phyloP scores from a whole-genome alignment of 139 green algal genomes.

The Coccomyxa sp. region DNA sequence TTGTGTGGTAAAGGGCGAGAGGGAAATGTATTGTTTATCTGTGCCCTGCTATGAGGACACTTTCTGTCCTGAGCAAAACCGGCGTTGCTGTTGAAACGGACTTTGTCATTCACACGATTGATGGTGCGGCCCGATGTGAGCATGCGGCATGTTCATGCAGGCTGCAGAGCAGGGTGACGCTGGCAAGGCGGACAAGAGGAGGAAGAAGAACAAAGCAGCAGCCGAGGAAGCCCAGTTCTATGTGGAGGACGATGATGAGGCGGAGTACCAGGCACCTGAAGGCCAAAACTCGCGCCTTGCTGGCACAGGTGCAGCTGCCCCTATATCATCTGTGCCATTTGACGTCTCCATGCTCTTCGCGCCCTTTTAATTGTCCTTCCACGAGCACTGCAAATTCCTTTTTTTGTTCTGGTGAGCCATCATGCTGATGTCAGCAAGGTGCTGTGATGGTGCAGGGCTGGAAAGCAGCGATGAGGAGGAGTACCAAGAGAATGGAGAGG shows the following conservation, averaged over 20 bases:
- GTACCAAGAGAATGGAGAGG: neutral
- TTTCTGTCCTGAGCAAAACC: too few relatives aligned
- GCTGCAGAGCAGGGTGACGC: conserved; percentile 15
- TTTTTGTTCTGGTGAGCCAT: too few relatives aligned
- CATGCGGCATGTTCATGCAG: neutral
- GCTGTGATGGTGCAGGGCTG: neutral
- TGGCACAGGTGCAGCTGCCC: neutral
- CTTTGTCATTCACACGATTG: too few relatives aligned
- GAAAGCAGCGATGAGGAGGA: conserved; percentile 14
- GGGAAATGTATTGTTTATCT: too few relatives aligned
- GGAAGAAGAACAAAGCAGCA: conserved; percentile 17
- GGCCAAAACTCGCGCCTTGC: neutral
- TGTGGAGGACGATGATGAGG: conserved; percentile 4
- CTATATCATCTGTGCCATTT: neutral
- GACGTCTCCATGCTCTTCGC: too few relatives aligned
- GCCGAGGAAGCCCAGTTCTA: conserved; percentile 1
- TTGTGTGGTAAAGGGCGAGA: too few relatives aligned
- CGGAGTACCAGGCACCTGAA: neutral
- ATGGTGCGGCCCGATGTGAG: too few relatives aligned
- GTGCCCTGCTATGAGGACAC: too few relatives aligned
- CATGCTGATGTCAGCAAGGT: too few relatives aligned
- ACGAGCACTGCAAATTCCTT: too few relatives aligned
- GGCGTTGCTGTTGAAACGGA: too few relatives aligned
- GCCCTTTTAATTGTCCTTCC: too few relatives aligned
- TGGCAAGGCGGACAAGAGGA: conserved; percentile 11